Conservation (phyloP, 345 rosid genomes). For the Euphorbia lathyris region DNA sequence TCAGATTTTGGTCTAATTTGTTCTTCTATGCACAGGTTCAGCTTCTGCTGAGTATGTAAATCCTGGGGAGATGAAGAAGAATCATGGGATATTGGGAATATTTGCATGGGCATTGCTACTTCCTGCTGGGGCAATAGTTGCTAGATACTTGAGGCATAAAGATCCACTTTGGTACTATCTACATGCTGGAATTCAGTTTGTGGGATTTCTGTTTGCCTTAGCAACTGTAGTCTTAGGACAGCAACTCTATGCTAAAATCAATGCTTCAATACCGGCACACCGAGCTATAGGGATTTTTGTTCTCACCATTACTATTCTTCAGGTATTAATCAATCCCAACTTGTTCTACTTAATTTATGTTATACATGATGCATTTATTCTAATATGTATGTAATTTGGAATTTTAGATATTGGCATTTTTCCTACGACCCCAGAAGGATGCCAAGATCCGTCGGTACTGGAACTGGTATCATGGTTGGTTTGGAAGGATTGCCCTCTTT, state of each 20-base stretch:
- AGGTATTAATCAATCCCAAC: too few relatives aligned
- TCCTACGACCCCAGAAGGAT: slow-evolving; percentile 69
- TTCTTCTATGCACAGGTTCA: slow-evolving; percentile 34
- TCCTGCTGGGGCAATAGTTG: slow-evolving; percentile 71
- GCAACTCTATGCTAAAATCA: slow-evolving; percentile 50
- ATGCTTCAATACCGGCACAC: slow-evolving; percentile 56
- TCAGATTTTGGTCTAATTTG: background rate
- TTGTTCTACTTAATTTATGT: background rate
- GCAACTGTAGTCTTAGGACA: slow-evolving; percentile 61
- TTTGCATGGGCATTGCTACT: slow-evolving; percentile 78
- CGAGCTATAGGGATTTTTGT: slow-evolving; percentile 81
- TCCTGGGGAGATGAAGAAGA: slow-evolving; percentile 50
- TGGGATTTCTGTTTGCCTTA: slow-evolving; percentile 66
- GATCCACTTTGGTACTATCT: slow-evolving; percentile 90
- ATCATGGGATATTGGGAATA: slow-evolving; percentile 67
- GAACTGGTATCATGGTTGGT: slow-evolving; percentile 91
- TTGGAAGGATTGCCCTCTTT: slow-evolving; percentile 72
- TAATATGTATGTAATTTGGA: background rate
- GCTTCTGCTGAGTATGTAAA: slow-evolving; percentile 27
- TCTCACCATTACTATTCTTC: slow-evolving; percentile 68
- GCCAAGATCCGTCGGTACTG: slow-evolving; percentile 65
- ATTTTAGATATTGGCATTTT: slow-evolving; percentile 70
- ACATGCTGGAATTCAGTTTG: slow-evolving; percentile 57
- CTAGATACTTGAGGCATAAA: slow-evolving; percentile 75
- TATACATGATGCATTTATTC: background rate